These are phyloP conservation scores for Aspergillus fijiensis DNA, from an alignment of 2,329 filamentous ascomycete species.

Conservation along the genomic window DNA sequence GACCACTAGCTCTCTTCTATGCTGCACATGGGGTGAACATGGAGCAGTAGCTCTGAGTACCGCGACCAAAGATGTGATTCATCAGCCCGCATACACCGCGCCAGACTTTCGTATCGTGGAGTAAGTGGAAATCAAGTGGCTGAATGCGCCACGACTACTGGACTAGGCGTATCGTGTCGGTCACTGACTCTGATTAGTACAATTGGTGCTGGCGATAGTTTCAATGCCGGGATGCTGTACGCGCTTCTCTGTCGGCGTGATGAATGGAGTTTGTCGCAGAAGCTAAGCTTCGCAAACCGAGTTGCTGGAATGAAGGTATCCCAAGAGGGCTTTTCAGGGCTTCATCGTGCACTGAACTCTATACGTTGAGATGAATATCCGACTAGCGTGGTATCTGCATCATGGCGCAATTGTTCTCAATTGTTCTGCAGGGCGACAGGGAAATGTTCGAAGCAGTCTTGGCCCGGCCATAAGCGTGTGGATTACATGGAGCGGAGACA, in stretches of 20 bases:
- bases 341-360: conserved; percentile 37
- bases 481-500: neutral
- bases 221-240: conserved; percentile 70
- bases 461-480: neutral
- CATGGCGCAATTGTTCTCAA: neutral
- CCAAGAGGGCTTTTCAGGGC: conserved; percentile 62
- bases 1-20: conserved; percentile 46
- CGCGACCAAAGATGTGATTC: conserved; percentile 32
- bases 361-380: neutral
- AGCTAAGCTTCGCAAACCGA: conserved; percentile 62
- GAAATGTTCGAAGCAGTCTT: neutral
- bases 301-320: conserved; percentile 68
- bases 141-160: conserved; percentile 11
- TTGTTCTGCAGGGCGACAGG: neutral
- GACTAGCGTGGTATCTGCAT: neutral
- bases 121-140: conserved; percentile 47
- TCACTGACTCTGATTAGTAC: conserved; percentile 50
- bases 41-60: conserved; percentile 53
- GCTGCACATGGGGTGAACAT: conserved; percentile 61
- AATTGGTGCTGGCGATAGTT: conserved; percentile 73
- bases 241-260: conserved; percentile 51
- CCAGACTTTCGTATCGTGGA: conserved; percentile 54
- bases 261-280: conserved; percentile 52
- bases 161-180: too few species aligned
- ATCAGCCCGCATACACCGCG: conserved; percentile 46